phyloP scores from a whole-genome alignment of 2,329 filamentous ascomycete genomes.

The Talaromyces sp. region DNA sequence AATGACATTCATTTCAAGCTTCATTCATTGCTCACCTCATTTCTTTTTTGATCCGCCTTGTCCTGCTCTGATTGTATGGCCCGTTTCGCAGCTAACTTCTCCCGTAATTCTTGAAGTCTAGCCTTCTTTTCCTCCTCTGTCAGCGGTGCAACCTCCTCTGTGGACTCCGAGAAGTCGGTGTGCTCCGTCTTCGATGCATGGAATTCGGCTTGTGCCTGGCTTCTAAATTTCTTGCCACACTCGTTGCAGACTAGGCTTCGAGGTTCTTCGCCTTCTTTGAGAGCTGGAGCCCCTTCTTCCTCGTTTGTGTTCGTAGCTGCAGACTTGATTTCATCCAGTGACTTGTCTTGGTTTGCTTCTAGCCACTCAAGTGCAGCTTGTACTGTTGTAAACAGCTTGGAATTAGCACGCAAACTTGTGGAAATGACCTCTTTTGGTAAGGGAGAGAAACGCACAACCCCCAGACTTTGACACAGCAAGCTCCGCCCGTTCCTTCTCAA shows the following conservation, averaged over 20 bases:
- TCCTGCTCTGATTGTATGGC: constrained; percentile 67
- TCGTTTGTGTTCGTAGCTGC: constrained; percentile 50
- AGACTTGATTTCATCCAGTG: constrained; percentile 73
- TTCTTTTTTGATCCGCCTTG: constrained; percentile 76
- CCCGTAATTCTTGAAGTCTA: constrained; percentile 70
- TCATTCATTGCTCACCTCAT: constrained; percentile 62
- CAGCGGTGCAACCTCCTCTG: constrained; percentile 83
- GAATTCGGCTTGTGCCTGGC: constrained; percentile 76
- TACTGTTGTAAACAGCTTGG: constrained; percentile 50
- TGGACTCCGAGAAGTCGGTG: constrained; percentile 86
- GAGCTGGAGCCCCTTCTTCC: constrained; percentile 58
- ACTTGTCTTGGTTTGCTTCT: constrained; percentile 83
- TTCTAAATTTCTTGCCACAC: constrained; percentile 87
- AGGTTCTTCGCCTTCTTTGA: constrained; percentile 68
- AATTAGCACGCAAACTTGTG: background rate
- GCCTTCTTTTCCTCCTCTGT: constrained; percentile 87
- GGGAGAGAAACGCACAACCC: constrained; percentile 57
- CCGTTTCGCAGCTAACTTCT: constrained; percentile 69
- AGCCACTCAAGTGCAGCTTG: constrained; percentile 93
- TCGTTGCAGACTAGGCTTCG: constrained; percentile 89
- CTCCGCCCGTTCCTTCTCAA: constrained; percentile 76
- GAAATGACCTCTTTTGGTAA: background rate
- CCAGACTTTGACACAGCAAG: constrained; percentile 81
- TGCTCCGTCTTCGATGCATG: constrained; percentile 91
- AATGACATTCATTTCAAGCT: background rate